Evolutionary conservation across 2,329 filamentous ascomycete species (phyloP).

Genomic region (Cercospora zeae-maydis): DNA sequence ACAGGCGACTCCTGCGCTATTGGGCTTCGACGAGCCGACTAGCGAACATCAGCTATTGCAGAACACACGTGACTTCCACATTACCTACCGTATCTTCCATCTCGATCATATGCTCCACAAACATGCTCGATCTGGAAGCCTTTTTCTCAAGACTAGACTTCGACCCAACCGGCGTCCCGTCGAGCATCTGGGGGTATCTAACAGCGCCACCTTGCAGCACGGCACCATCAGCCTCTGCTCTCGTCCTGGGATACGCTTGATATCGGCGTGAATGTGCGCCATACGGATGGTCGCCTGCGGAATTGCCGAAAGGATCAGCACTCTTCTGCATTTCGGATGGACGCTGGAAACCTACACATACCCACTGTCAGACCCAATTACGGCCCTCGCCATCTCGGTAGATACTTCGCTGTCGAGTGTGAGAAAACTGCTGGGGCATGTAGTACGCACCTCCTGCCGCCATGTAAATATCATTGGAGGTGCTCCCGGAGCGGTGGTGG

Average conservation of each 20-base stretch:
- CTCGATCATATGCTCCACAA: slow-evolving; percentile 22
- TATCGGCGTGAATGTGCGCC: neutral
- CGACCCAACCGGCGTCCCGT: slow-evolving; percentile 12
- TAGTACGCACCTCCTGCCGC: slow-evolving; percentile 32
- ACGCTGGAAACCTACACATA: slow-evolving; percentile 24
- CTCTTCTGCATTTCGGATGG: slow-evolving; percentile 9
- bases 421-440: slow-evolving; percentile 17
- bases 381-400: slow-evolving; percentile 22
- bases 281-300: slow-evolving; percentile 15
- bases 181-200: slow-evolving; percentile 21
- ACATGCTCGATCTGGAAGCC: slow-evolving; percentile 16
- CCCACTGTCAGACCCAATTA: slow-evolving; percentile 28
- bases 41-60: neutral
- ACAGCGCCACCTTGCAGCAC: slow-evolving; percentile 13
- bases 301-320: slow-evolving; percentile 25
- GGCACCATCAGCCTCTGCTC: slow-evolving; percentile 17
- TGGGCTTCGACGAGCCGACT: slow-evolving; percentile 10
- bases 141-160: slow-evolving; percentile 8
- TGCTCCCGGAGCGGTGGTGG: slow-evolving; percentile 27
- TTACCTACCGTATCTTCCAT: slow-evolving; percentile 23
- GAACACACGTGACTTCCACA: slow-evolving; percentile 12
- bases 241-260: slow-evolving; percentile 14
- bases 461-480: slow-evolving; percentile 29
- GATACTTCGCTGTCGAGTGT: slow-evolving; percentile 30
- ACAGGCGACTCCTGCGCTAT: slow-evolving; percentile 10